A percentile compares a stretch with the other conserved stretches of the same genome.
Conservation (phyloP, 2,329 filamentous ascomycete species). For the Colletotrichum siamense region DNA sequence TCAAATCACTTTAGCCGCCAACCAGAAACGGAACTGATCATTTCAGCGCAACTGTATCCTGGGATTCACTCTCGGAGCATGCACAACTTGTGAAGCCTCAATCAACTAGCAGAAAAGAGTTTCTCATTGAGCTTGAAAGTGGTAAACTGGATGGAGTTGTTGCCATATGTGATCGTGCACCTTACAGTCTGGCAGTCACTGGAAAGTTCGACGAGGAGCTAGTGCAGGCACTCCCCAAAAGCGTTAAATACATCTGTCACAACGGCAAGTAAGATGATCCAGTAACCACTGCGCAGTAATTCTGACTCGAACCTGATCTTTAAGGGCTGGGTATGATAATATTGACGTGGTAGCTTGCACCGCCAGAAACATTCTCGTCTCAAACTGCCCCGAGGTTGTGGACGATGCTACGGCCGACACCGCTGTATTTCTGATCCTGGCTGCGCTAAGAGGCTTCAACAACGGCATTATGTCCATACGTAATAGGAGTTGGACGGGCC, state of each 20-base stretch:
- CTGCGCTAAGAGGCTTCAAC: constrained; percentile 61
- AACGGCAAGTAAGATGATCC: neutral
- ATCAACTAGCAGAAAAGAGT: neutral
- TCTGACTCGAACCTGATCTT: neutral
- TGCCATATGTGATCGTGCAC: neutral
- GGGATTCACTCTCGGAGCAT: neutral
- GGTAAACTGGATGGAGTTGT: neutral
- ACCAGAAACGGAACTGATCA: neutral
- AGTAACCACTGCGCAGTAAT: neutral
- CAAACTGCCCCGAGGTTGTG: constrained; percentile 71
- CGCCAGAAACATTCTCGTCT: constrained; percentile 62
- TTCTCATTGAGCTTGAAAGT: neutral
- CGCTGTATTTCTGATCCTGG: constrained; percentile 74
- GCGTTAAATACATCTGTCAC: constrained; percentile 30
- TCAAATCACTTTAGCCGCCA: neutral
- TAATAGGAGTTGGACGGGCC: neutral
- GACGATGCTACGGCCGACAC: constrained; percentile 75
- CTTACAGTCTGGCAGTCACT: constrained; percentile 44
- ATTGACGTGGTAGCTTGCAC: constrained; percentile 70
- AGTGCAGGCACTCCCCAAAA: constrained; percentile 45
- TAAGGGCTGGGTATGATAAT: constrained; percentile 67
- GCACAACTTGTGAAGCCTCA: neutral
- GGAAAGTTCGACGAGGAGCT: constrained; percentile 67
- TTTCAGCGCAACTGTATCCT: neutral
- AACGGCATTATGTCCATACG: neutral